Evolutionary conservation across 257 asterid species (phyloP).

Genomic region (Cinchona pubescens): DNA sequence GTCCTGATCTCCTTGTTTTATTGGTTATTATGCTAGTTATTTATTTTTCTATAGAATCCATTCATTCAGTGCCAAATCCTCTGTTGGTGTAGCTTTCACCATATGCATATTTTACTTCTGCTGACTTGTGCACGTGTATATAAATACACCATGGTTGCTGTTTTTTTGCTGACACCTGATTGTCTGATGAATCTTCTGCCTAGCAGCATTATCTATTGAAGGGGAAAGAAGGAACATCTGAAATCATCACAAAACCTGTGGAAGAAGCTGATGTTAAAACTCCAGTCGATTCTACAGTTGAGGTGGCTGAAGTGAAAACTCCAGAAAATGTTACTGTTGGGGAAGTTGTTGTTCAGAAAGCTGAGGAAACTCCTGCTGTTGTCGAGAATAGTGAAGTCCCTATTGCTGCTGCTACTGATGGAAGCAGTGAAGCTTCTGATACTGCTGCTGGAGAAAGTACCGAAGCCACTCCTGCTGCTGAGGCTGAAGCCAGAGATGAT

Average conservation of each 20-base stretch:
- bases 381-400: slow-evolving; percentile 41
- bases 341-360: slow-evolving; percentile 37
- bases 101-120: neutral
- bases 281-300: slow-evolving; percentile 28
- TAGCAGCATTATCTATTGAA: slow-evolving; percentile 66
- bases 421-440: slow-evolving; percentile 39
- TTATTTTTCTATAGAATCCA: neutral
- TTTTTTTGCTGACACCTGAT: neutral
- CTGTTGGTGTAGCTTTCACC: neutral
- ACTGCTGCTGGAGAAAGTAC: slow-evolving; percentile 40
- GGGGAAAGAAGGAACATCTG: slow-evolving; percentile 40
- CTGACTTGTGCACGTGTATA: neutral
- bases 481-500: slow-evolving; percentile 28
- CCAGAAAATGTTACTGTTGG: slow-evolving; percentile 30
- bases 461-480: slow-evolving; percentile 45
- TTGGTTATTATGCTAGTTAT: neutral
- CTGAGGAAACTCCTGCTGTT: slow-evolving; percentile 44
- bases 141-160: neutral
- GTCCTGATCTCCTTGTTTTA: neutral
- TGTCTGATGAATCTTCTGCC: slow-evolving; percentile 11
- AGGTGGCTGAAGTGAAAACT: slow-evolving; percentile 40
- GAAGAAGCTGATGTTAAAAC: slow-evolving; percentile 51
- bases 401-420: slow-evolving; percentile 36
- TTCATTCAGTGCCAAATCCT: neutral
- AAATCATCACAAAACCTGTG: slow-evolving; percentile 30